A percentile compares a stretch with the other conserved stretches of the same genome.
Conservation (phyloP, 371 early-diverging fungal species). For the Mucor sp. region DNA sequence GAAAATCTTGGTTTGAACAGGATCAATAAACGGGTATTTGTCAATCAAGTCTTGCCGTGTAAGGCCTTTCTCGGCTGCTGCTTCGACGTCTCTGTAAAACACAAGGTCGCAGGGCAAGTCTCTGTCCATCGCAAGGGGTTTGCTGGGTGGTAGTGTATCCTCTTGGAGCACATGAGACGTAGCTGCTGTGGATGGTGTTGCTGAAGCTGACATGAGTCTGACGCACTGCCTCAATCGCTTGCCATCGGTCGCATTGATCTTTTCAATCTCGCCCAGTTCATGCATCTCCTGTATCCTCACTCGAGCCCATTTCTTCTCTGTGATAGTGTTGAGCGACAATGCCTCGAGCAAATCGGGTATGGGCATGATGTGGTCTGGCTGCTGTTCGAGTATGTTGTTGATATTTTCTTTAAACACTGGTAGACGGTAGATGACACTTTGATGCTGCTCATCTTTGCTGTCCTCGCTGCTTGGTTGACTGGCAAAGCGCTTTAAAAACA, state of each 20-base stretch:
- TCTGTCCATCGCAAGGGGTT: neutral
- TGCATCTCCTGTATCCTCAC: slow-evolving; percentile 3
- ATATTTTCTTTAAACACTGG: neutral
- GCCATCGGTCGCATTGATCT: slow-evolving; percentile 17
- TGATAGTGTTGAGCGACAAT: neutral
- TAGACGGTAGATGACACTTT: slow-evolving; percentile 1
- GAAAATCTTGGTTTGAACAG: neutral
- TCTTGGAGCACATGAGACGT: neutral
- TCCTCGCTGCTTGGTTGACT: neutral
- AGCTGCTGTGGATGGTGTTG: neutral
- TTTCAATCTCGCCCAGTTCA: slow-evolving; percentile 14
- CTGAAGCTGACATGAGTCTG: neutral
- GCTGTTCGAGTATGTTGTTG: neutral
- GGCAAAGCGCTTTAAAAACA: slow-evolving; percentile 11
- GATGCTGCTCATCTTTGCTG: neutral
- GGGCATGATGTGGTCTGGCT: slow-evolving; percentile 10
- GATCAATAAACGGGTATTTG: slow-evolving; percentile 14
- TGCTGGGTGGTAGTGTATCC: neutral
- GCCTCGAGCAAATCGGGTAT: neutral
- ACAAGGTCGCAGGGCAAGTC: slow-evolving; percentile 18
- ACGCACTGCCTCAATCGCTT: neutral
- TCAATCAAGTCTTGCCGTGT: slow-evolving; percentile 12
- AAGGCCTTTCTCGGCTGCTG: slow-evolving; percentile 15
- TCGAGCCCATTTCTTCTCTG: slow-evolving; percentile 12
- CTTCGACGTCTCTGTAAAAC: slow-evolving; percentile 13